These are phyloP conservation scores for Monilinia vaccinii-corymbosi DNA, from an alignment of 2,329 filamentous ascomycete species.

Conservation along the genomic window DNA sequence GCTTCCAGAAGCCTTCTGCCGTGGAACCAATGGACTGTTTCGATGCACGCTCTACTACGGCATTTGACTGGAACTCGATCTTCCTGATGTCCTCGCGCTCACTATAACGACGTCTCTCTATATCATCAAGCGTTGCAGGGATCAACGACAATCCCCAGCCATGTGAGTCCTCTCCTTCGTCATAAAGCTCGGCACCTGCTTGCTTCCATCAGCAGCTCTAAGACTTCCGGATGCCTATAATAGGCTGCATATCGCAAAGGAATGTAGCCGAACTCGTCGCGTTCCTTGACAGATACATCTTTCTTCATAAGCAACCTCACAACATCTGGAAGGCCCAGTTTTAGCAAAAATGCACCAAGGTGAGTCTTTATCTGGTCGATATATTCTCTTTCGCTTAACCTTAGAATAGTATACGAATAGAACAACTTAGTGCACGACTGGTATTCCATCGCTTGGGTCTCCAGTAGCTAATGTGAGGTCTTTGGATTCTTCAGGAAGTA, in stretches of 20 bases:
- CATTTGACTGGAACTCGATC: neutral
- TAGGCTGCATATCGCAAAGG: conserved; percentile 11
- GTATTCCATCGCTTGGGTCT: neutral
- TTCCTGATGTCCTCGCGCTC: neutral
- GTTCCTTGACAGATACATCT: conserved; percentile 9
- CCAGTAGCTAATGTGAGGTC: neutral
- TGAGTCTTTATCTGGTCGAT: conserved; percentile 4
- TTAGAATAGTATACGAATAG: too few relatives aligned
- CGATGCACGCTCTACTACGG: neutral
- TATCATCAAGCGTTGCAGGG: conserved; percentile 6
- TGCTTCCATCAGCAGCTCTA: conserved; percentile 6
- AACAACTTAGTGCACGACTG: too few relatives aligned
- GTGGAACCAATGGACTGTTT: neutral
- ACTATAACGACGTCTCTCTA: neutral
- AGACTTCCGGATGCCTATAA: conserved; percentile 9
- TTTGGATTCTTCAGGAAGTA: conserved; percentile 30
- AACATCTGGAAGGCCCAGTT: conserved; percentile 7
- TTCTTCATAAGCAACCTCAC: conserved; percentile 8
- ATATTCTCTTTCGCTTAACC: too few relatives aligned
- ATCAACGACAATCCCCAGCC: neutral
- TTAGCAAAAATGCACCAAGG: conserved; percentile 12
- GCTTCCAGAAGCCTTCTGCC: neutral
- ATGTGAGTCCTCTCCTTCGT: conserved; percentile 8
- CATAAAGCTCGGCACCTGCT: conserved; percentile 9
- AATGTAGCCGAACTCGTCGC: conserved; percentile 8